Conservation (phyloP, 345 rosid genomes). For the Eucalyptus lansdowneana region DNA sequence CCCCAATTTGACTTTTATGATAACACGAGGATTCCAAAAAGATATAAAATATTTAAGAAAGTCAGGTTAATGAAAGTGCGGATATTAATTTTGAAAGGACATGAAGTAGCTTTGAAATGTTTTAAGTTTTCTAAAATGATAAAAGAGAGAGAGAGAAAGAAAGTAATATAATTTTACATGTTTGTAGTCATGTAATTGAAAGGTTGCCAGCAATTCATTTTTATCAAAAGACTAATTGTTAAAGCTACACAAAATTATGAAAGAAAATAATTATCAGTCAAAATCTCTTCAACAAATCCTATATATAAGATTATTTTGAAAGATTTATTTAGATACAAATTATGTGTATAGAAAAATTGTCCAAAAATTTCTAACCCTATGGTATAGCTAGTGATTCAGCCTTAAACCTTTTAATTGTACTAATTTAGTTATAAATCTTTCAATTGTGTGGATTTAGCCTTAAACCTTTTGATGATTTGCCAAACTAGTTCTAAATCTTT, state of each 20-base stretch:
- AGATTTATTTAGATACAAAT: neutral
- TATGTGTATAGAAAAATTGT: neutral
- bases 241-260: neutral
- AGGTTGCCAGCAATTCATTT: neutral
- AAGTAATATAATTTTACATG: neutral
- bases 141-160: too few species aligned
- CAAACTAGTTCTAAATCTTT: too few species aligned
- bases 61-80: neutral
- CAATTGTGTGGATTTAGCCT: too few species aligned
- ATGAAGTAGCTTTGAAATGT: neutral
- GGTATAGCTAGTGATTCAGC: rapidly evolving
- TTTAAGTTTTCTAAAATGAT: neutral
- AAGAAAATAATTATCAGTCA: neutral
- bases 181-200: neutral
- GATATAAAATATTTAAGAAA: neutral
- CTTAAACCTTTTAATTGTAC: too few species aligned
- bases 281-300: neutral
- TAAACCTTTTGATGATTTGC: too few species aligned
- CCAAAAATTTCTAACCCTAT: too few species aligned
- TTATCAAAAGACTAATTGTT: neutral
- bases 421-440: too few species aligned
- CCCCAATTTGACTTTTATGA: neutral
- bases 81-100: neutral
- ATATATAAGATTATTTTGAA: neutral
- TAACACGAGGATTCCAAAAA: neutral